phyloP scores from a whole-genome alignment of 2,329 filamentous ascomycete genomes.

The Bipolaris sorokiniana region DNA sequence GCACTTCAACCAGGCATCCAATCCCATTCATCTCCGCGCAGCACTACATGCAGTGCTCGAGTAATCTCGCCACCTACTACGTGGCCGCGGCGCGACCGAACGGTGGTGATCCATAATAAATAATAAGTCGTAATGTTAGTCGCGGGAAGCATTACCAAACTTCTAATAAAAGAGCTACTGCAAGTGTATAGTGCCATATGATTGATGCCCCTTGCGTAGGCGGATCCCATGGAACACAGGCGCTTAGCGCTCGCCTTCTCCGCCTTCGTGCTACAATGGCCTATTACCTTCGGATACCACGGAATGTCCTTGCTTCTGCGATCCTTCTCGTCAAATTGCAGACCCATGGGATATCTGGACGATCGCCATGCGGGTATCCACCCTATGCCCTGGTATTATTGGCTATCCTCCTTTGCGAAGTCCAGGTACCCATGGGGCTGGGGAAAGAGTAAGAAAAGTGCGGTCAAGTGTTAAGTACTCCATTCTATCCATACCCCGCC shows the following conservation, averaged over 20 bases:
- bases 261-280: neutral
- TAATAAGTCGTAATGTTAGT: neutral
- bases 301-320: neutral
- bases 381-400: neutral
- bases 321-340: neutral
- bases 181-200: neutral
- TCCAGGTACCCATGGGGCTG: neutral
- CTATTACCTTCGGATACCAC: neutral
- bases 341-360: neutral
- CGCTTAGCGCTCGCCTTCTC: neutral
- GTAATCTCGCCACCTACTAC: neutral
- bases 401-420: neutral
- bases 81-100: neutral
- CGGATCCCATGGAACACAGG: neutral
- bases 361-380: neutral
- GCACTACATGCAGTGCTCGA: neutral
- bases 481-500: neutral
- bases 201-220: neutral
- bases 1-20: neutral
- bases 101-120: neutral
- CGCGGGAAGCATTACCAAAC: neutral
- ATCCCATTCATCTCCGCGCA: conserved; percentile 2
- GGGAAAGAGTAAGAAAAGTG: neutral
- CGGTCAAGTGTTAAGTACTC: too few relatives aligned
- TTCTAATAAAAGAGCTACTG: neutral